phyloP scores from a whole-genome alignment of 1,284 basidiomycete genomes.

The Polyporus tsugae region DNA sequence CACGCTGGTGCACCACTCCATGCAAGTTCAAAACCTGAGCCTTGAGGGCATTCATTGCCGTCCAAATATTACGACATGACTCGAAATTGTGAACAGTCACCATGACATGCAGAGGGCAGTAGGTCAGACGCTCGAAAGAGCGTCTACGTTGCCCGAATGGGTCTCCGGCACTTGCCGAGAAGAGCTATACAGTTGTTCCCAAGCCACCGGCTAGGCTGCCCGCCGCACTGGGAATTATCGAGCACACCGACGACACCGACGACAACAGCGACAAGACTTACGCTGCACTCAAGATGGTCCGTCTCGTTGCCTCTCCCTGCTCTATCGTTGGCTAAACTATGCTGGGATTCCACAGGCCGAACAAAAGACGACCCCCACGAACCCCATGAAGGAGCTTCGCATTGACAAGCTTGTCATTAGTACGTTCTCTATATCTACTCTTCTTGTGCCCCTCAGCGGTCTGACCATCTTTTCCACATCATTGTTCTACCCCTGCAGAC shows the following conservation, averaged over 20 bases:
- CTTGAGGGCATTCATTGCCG: too few species aligned
- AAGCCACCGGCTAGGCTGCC: constrained; percentile 33
- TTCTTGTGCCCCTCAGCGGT: background rate
- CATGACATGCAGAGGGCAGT: too few species aligned
- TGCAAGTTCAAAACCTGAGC: too few species aligned
- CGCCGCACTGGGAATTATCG: constrained; percentile 25
- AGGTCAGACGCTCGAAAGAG: background rate
- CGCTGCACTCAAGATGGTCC: constrained; percentile 37
- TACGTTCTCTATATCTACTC: constrained; percentile 55
- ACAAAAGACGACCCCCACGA: constrained; percentile 87
- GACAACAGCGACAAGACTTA: constrained; percentile 36
- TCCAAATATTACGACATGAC: too few species aligned
- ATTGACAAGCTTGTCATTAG: constrained; percentile 99
- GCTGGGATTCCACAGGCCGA: constrained; percentile 69
- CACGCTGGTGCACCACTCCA: too few species aligned
- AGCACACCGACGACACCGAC: constrained; percentile 34
- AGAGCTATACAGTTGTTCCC: constrained; percentile 37
- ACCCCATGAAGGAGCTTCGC: constrained; percentile 95
- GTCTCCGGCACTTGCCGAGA: constrained; percentile 26
- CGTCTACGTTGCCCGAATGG: background rate
- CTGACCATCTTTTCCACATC: constrained; percentile 5
- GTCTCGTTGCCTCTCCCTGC: constrained; percentile 12
- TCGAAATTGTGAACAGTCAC: too few species aligned
- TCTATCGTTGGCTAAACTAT: constrained; percentile 11
- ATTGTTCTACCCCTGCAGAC: constrained; percentile 60